Evolutionary conservation across 2,329 filamentous ascomycete species (phyloP).

Genomic region (Chrysoporthe deuterocubensis): DNA sequence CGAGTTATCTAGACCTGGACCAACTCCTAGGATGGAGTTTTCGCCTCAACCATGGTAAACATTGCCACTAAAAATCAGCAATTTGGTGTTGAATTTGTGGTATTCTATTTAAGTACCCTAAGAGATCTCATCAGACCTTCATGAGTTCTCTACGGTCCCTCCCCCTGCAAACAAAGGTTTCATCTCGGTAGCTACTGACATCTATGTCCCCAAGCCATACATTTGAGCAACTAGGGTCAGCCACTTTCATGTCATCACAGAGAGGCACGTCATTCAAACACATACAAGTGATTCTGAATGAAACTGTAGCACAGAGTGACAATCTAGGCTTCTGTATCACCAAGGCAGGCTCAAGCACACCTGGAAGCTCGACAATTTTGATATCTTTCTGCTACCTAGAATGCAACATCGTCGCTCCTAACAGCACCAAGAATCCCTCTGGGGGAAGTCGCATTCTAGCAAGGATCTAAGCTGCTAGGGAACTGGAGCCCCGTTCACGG

Average conservation of each 20-base stretch:
- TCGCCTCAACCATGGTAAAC: constrained; percentile 17
- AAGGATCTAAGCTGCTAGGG: constrained; percentile 6
- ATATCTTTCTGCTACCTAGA: constrained; percentile 23
- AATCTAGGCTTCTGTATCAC: constrained; percentile 24
- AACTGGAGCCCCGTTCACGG: constrained; percentile 8
- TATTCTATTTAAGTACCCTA: constrained; percentile 17
- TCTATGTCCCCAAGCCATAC: not conserved
- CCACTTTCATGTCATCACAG: constrained; percentile 18
- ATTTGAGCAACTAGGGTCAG: constrained; percentile 20
- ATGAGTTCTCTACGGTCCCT: not conserved
- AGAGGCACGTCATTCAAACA: constrained; percentile 22
- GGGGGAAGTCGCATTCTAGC: constrained; percentile 13
- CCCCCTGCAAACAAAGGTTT: not conserved
- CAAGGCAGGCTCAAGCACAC: constrained; percentile 4
- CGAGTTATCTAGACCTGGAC: constrained; percentile 22
- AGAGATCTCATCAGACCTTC: constrained; percentile 15
- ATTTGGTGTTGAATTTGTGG: not conserved
- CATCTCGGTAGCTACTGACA: not conserved
- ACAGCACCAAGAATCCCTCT: constrained; percentile 3
- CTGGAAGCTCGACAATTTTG: constrained; percentile 8
- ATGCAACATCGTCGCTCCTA: constrained; percentile 10
- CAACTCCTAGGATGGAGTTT: constrained; percentile 17
- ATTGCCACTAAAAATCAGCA: constrained; percentile 17
- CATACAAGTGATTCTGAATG: constrained; percentile 11
- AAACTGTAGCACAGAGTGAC: constrained; percentile 17